Evolutionary conservation across 2,329 filamentous ascomycete genomes (phyloP), one percentile per base, ranked within the genome.

Genomic region (Colletotrichum salicis): DNA sequence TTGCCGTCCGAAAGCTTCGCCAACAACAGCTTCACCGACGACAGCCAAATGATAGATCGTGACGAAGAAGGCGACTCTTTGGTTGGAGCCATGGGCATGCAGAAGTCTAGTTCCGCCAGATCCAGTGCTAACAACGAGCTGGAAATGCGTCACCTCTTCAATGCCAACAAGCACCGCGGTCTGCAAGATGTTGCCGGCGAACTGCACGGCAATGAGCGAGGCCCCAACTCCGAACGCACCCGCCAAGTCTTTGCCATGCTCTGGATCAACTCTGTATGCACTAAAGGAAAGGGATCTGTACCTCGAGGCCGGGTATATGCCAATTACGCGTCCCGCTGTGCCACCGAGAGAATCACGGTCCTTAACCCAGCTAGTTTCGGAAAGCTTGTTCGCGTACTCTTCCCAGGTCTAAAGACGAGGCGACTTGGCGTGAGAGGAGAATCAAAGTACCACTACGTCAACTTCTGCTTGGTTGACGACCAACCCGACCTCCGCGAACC

Each of bases 341-440:
- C 94, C 55, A 97, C 93, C 5, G 95, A 98, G 79, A 91, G 95
- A 78, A 97, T 98, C 51, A 97, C 96, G 0, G 95, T 97, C 11
- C 84, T 99, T 69, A 99, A 99, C 79, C 96, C 96, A 54, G 96
- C 96, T 11, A 98, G 96, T 33, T 99, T 99, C 82, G 96, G 96
- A 68, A 99, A 99, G 82, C 89, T 99, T 55, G 96, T 99, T 41
- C 91, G 96, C 37, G 96, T 99, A 51, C 93, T 99, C 63, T 99
- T 98, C 77, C 96, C 96, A 0, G 96, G 95, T 54, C 92, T 99
- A 27, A 96, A 97, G 82, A 99, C 96, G 37, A 89, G 96, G 71
- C 90, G 96, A 74, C 87, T 99, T 13, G 96, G 96, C 74, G 95
- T 98, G 58, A 91, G 96, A 64, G 96, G 96, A 74, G 96, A 98